phyloP scores from a whole-genome alignment of 1,284 basidiomycete genomes.

The Wallemia hederae region DNA sequence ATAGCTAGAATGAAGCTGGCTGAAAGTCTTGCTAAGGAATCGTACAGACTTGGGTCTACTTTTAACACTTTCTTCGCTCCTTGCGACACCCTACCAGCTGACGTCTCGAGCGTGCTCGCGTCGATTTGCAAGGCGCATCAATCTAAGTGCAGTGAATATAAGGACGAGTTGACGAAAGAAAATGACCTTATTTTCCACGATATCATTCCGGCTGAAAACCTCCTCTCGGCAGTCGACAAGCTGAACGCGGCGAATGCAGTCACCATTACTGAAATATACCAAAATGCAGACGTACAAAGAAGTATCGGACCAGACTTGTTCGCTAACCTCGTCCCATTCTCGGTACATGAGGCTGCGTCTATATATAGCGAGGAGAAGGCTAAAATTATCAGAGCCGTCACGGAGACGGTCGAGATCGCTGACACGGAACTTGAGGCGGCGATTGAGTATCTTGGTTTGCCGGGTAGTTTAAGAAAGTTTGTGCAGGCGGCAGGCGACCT shows the following conservation, averaged over 20 bases:
- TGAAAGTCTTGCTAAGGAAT: slow-evolving; percentile 59
- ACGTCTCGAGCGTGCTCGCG: slow-evolving; percentile 43
- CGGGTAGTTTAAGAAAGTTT: slow-evolving; percentile 43
- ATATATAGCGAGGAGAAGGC: slow-evolving; percentile 98
- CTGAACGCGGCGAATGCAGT: slow-evolving; percentile 46
- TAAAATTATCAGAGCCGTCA: slow-evolving; percentile 67
- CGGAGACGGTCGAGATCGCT: slow-evolving; percentile 54
- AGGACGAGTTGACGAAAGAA: slow-evolving; percentile 47
- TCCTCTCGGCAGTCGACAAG: slow-evolving; percentile 53
- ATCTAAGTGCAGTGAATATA: slow-evolving; percentile 43
- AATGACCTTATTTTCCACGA: slow-evolving; percentile 98
- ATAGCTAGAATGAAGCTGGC: slow-evolving; percentile 54
- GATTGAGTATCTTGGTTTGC: slow-evolving; percentile 55
- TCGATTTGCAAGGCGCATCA: slow-evolving; percentile 63
- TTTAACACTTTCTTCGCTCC: slow-evolving; percentile 43
- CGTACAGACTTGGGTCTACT: slow-evolving; percentile 32
- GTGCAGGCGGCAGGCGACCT: slow-evolving; percentile 39
- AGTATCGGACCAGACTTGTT: slow-evolving; percentile 85
- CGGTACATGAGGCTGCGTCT: slow-evolving; percentile 81
- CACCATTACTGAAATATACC: slow-evolving; percentile 79
- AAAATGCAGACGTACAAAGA: slow-evolving; percentile 68
- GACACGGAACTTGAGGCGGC: slow-evolving; percentile 53
- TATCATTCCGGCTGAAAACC: slow-evolving; percentile 50
- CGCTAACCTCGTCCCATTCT: slow-evolving; percentile 56
- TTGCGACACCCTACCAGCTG: slow-evolving; percentile 59